Evolutionary conservation across 179 eudicot genomes (phyloP), one percentile per base, ranked within the genome.

Genomic region (Kewa caespitosa): DNA sequence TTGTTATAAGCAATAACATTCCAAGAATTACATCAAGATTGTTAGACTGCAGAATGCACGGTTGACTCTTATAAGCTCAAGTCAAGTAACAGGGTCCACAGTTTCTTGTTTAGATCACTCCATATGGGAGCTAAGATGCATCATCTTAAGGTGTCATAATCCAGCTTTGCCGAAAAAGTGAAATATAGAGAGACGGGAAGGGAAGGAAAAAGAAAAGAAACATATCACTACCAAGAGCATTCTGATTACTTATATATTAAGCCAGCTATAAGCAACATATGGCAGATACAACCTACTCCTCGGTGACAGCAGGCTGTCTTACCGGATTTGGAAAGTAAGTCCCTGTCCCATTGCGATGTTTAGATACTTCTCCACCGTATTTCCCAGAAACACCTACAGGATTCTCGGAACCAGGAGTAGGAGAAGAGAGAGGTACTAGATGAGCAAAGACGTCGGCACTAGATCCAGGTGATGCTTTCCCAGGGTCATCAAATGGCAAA

Each of bases 291-390:
- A 55, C 17, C 22, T 70, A 59, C 36, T 18, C 27, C 25, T 43
- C 55, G 9, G 23, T 34, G 31, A 38, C 39, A 52, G 14, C 70
- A 52, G 50, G 70, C 74, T 33, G n/a, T 31, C 83, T 85, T 84
- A 88, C 91, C 38, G 86, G 89, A 79, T 81, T 85, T 48, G 91
- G 91, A 32, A 88, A 79, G 78, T 88, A 88, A 39, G 91, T 88
- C 74, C 91, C 91, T 38, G 88, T 88, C 52, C 91, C 91, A 73
- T 73, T 73, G 66, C 91, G 88, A 65, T 80, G 73, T 76, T 82
- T 83, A 41, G 87, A 80, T 52, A 78, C 52, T 50, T 83, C 83
- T 68, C 81, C 85, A 65, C 78, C 81, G 39, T 78, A 80, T 48
- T 39, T 80, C 48, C 83, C 76, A 60, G 86, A 70, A 20, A 52